Conservation (phyloP, 2,329 filamentous ascomycete species). For the Colletotrichum kahawae region DNA sequence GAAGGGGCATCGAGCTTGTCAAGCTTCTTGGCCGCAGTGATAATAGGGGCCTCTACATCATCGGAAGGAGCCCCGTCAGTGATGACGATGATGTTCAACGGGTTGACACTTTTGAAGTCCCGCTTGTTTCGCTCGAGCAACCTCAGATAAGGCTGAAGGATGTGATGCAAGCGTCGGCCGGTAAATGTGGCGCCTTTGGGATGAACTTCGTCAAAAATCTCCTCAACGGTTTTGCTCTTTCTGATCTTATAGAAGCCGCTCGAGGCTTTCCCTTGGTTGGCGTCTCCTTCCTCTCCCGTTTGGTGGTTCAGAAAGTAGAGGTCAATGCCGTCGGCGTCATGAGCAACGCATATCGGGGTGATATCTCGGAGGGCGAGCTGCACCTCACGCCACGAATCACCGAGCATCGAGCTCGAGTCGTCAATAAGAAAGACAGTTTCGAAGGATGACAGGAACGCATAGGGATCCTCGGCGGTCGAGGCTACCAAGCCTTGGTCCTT, state of each 20-base stretch:
- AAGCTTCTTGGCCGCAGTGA: constrained; percentile 71
- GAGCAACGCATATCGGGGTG: constrained; percentile 78
- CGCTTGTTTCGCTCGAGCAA: constrained; percentile 44
- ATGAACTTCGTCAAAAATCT: constrained; percentile 71
- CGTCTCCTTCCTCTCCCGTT: constrained; percentile 40
- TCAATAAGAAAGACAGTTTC: constrained; percentile 93
- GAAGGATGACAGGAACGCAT: constrained; percentile 79
- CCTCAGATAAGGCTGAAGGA: constrained; percentile 75
- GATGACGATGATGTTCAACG: constrained; percentile 90
- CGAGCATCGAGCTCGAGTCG: constrained; percentile 87
- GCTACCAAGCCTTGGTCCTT: constrained; percentile 33
- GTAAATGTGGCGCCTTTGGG: constrained; percentile 77
- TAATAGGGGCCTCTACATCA: constrained; percentile 75
- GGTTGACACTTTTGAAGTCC: constrained; percentile 61
- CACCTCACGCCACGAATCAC: constrained; percentile 78
- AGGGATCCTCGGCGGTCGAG: constrained; percentile 65
- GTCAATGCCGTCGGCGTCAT: constrained; percentile 87
- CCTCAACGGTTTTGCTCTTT: constrained; percentile 59
- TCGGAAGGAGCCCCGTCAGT: constrained; percentile 86
- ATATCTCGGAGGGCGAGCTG: constrained; percentile 72
- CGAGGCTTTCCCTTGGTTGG: constrained; percentile 35
- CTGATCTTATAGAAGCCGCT: constrained; percentile 70
- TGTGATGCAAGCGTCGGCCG: constrained; percentile 70
- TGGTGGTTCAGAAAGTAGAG: constrained; percentile 86
- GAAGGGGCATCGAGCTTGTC: constrained; percentile 72